Base-by-base conservation (phyloP, 495 filamentous ascomycete genomes). In the Umbilicaria muhlenbergii region DNA sequence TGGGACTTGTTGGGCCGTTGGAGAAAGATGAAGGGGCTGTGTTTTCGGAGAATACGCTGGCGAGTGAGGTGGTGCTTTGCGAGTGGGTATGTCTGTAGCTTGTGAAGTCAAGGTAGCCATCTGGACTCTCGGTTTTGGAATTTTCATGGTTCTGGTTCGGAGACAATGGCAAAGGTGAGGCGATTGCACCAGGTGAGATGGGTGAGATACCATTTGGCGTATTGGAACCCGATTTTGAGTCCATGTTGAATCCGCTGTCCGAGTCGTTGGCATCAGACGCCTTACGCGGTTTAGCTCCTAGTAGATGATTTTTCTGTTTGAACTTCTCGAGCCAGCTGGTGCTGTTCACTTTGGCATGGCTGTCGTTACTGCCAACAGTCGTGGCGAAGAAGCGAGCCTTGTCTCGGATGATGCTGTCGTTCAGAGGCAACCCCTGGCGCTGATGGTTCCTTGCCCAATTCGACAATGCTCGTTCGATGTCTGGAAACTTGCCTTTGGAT, bases 271-370 rank as follows among this genome's bases (percentile, higher is more conserved):
- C 70, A 55, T 77, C 77, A 7, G 84, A 87, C n/a, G 75, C 73
- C 56, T 84, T 81, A 32, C 78, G 73, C 38, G 80, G 75, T 49
- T 71, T 73, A 0, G 77, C 70, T 17, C 74, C 72, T 34, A 75
- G 66, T 19, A 92, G 70, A 43, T 80, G 79, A 60, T 96, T 85
- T 60, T 89, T 95, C 47, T 82, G 75, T 67, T 95, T 94, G 69
- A 99, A 96, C 57, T 92, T 94, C 58, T 94, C 89, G 41, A 99
- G 70, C 87, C 88, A 95, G 46, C 69, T 74, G 6, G 77, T 62
- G 45, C 72, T 87, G 51, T 80, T 78, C 32, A 79, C 70, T 58
- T 88, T 85, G 41, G 80, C 67, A 42, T 86, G 80, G 48, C 74
- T 79, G 45, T 94, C 91, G 11, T 76, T 70, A 50, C 72, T 77